A percentile compares a stretch with the other conserved stretches of the same genome.
phyloP scores from a whole-genome alignment of 2,329 filamentous ascomycete species.

The Monascus ruber region DNA sequence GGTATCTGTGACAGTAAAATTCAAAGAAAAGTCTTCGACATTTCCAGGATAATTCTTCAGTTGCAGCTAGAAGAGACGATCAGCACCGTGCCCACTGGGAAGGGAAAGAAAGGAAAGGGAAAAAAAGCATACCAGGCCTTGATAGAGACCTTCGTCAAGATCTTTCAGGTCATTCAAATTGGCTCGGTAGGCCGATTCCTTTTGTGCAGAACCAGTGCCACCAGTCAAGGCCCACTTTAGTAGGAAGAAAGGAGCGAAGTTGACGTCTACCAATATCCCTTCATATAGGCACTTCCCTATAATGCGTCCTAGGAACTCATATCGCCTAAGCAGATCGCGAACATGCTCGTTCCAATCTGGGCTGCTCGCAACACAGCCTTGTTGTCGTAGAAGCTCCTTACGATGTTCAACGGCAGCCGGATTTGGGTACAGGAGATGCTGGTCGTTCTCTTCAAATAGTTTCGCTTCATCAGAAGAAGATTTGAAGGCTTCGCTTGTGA shows the following conservation, averaged over 20 bases:
- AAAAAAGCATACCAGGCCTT: slow-evolving; percentile 51
- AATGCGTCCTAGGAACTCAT: slow-evolving; percentile 84
- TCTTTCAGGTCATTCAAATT: slow-evolving; percentile 90
- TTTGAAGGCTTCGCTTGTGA: slow-evolving; percentile 75
- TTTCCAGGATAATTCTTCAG: slow-evolving; percentile 80
- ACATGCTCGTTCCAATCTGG: slow-evolving; percentile 48
- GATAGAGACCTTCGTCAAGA: slow-evolving; percentile 81
- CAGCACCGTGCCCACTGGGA: neutral
- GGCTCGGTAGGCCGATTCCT: slow-evolving; percentile 67
- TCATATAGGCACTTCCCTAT: slow-evolving; percentile 97
- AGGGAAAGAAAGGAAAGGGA: neutral
- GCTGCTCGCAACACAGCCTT: slow-evolving; percentile 42
- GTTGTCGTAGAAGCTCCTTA: slow-evolving; percentile 45
- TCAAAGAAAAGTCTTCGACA: slow-evolving; percentile 67
- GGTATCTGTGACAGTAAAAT: slow-evolving; percentile 78
- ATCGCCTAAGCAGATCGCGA: slow-evolving; percentile 55
- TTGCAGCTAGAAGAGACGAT: slow-evolving; percentile 31
- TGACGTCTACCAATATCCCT: slow-evolving; percentile 84
- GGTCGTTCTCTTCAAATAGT: slow-evolving; percentile 73
- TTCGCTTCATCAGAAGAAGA: slow-evolving; percentile 40
- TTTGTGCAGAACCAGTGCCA: slow-evolving; percentile 49
- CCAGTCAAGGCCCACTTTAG: slow-evolving; percentile 84
- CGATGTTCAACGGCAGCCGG: slow-evolving; percentile 63
- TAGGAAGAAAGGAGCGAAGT: slow-evolving; percentile 90
- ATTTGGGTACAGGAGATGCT: slow-evolving; percentile 82